Base-by-base conservation (phyloP, 208 protist species). In the Herpetomonas samuelpessoai region DNA sequence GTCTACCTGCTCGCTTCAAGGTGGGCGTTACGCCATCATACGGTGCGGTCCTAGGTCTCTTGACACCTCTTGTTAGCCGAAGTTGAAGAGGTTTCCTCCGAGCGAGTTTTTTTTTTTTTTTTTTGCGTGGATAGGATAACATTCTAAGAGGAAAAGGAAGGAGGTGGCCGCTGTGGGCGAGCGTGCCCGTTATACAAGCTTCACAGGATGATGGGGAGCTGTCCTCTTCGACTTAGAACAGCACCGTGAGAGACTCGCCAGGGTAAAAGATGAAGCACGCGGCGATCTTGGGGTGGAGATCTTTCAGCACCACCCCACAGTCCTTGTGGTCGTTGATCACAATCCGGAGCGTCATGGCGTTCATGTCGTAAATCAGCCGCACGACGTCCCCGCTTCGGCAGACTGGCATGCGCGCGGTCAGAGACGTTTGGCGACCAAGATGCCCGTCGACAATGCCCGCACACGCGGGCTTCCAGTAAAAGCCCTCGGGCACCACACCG, bases 221-320 rank as follows among this genome's bases (percentile, higher is more conserved):
- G n/a, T n/a, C n/a, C n/a, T n/a, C n/a, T n/a, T n/a, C n/a, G n/a
- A n/a, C n/a, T 59, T 67, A 80, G 51, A 73, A 84, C 12, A 88
- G 57, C 1, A 94, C 56, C 9, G 81, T 91, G n/a, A 94, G 57
- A 0, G 76, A 26, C 55, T 94, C 88, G 18, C 79, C 79, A 39
- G 88, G 88, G 58, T 78, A 86, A 57, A 94, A 83, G 59, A 94
- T 90, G 65, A 94, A 91, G 59, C 88, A 94, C 2, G 88, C 79
- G 0, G 77, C 72, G 18, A 91, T 61, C 44, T 58, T 61, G 10
- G 76, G 69, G 35, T 86, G 76, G 27, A 91, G 24, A 14, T 86
- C 72, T 16, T 62, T 62, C 28, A 87, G 54, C 10, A 94, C 59
- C 6, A 90, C 47, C 16, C 79, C 82, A 14, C 62, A 57, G 68